Conservation (phyloP, 108 stramenopile genomes). For the Seminavis robusta region DNA sequence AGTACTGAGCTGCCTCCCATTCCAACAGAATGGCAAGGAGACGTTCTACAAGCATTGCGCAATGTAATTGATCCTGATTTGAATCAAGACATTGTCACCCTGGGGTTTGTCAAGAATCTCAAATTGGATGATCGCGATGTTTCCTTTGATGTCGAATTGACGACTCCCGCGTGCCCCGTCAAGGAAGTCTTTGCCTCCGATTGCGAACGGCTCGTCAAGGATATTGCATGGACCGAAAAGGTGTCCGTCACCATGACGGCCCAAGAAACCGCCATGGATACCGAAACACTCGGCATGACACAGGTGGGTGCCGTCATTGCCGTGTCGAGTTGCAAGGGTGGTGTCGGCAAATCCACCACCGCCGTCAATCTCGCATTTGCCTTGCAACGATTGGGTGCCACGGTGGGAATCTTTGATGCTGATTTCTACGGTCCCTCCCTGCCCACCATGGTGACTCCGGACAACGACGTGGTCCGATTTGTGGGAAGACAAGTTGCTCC, state of each 20-base stretch:
- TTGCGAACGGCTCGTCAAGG: slow-evolving; percentile 55
- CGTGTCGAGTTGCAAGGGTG: slow-evolving; percentile 89
- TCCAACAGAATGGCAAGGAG: slow-evolving; percentile 69
- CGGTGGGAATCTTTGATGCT: slow-evolving; percentile 94
- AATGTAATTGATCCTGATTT: slow-evolving; percentile 77
- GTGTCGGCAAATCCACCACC: slow-evolving; percentile 97
- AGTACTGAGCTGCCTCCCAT: slow-evolving; percentile 5
- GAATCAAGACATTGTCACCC: slow-evolving; percentile 66
- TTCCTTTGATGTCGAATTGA: slow-evolving; percentile 69
- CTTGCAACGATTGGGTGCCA: slow-evolving; percentile 68
- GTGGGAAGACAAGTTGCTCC: slow-evolving; percentile 78
- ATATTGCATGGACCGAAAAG: slow-evolving; percentile 38
- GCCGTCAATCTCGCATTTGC: slow-evolving; percentile 94
- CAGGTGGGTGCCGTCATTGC: slow-evolving; percentile 76
- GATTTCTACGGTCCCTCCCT: slow-evolving; percentile 95
- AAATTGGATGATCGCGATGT: slow-evolving; percentile 47
- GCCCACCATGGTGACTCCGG: slow-evolving; percentile 80
- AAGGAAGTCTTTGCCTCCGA: slow-evolving; percentile 61
- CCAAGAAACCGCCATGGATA: slow-evolving; percentile 36
- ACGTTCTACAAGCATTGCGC: slow-evolving; percentile 56
- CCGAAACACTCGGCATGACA: slow-evolving; percentile 61
- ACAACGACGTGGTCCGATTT: slow-evolving; percentile 73
- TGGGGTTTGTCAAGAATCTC: slow-evolving; percentile 73
- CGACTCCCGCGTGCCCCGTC: slow-evolving; percentile 77
- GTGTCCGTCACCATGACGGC: slow-evolving; percentile 60